A percentile compares a stretch with the other conserved stretches of the same genome.
Conservation (phyloP, 116 monocot species). For the Phalaenopsis hybrid region DNA sequence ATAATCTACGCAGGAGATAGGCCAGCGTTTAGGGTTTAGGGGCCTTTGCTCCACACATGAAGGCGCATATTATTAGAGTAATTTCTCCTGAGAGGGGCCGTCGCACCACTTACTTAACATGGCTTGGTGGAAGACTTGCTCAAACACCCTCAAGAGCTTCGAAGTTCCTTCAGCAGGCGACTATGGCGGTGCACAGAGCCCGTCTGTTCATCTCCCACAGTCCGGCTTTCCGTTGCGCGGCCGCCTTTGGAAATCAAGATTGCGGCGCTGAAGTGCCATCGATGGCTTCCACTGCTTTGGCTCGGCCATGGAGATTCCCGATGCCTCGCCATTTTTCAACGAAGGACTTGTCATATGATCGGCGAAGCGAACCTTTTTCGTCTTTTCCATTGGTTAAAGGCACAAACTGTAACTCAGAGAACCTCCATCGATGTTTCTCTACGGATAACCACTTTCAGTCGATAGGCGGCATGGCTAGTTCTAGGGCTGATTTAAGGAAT, state of each 20-base stretch:
- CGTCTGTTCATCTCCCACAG: not conserved
- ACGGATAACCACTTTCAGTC: constrained; percentile 6
- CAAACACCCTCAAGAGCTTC: not conserved
- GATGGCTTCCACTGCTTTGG: not conserved
- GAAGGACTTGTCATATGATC: not conserved
- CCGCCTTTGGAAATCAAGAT: not conserved
- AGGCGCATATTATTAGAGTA: too few species aligned
- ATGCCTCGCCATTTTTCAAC: not conserved
- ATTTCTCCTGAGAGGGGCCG: not conserved
- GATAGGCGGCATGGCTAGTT: not conserved
- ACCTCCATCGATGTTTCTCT: constrained; percentile 7
- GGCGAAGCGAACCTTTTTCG: not conserved
- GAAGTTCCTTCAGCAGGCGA: not conserved
- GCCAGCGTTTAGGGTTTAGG: too few species aligned
- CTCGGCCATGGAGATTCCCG: not conserved
- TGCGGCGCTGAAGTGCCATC: not conserved
- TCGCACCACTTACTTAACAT: not conserved
- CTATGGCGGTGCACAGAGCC: not conserved
- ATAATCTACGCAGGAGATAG: too few species aligned
- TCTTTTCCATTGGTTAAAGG: not conserved
- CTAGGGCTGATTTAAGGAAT: constrained; percentile 2
- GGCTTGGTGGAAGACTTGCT: not conserved
- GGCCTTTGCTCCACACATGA: too few species aligned
- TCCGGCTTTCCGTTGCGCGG: not conserved
- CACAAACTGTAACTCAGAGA: not conserved